Evolutionary conservation across 495 filamentous ascomycete species (phyloP).

Genomic region (Pseudomonodictys pantanalensis): DNA sequence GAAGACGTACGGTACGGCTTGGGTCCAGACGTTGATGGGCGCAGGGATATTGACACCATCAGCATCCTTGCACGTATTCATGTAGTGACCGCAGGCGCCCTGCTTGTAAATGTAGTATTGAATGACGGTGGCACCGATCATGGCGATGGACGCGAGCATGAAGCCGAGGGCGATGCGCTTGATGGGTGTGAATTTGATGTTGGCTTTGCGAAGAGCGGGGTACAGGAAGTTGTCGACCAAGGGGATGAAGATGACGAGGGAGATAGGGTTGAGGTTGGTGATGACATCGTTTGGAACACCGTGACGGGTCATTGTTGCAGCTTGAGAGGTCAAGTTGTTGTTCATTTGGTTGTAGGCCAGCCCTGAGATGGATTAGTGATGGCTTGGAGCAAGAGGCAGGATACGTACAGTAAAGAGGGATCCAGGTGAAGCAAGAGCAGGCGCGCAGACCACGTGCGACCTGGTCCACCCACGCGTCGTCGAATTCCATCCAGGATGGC

Average conservation of each 20-base stretch:
- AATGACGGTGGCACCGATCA: slow-evolving; percentile 33
- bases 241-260: slow-evolving; percentile 76
- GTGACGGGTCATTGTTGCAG: slow-evolving; percentile 66
- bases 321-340: slow-evolving; percentile 74
- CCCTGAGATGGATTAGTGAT: slow-evolving; percentile 30
- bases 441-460: slow-evolving; percentile 65
- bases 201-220: slow-evolving; percentile 59
- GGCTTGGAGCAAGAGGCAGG: neutral
- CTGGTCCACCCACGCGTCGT: slow-evolving; percentile 73
- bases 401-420: slow-evolving; percentile 58
- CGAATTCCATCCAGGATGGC: slow-evolving; percentile 49
- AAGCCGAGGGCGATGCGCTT: slow-evolving; percentile 70
- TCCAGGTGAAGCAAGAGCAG: slow-evolving; percentile 65
- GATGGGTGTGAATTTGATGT: slow-evolving; percentile 68
- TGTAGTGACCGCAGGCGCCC: slow-evolving; percentile 29
- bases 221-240: slow-evolving; percentile 69
- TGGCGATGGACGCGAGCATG: slow-evolving; percentile 32
- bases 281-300: slow-evolving; percentile 80
- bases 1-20: slow-evolving; percentile 62
- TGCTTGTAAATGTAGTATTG: slow-evolving; percentile 34
- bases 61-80: slow-evolving; percentile 18
- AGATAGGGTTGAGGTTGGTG: slow-evolving; percentile 74
- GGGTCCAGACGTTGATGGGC: slow-evolving; percentile 46
- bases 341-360: slow-evolving; percentile 48
- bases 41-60: slow-evolving; percentile 38